Conservation (phyloP, 78 protist species). For the Corallochytrium limacisporum region DNA sequence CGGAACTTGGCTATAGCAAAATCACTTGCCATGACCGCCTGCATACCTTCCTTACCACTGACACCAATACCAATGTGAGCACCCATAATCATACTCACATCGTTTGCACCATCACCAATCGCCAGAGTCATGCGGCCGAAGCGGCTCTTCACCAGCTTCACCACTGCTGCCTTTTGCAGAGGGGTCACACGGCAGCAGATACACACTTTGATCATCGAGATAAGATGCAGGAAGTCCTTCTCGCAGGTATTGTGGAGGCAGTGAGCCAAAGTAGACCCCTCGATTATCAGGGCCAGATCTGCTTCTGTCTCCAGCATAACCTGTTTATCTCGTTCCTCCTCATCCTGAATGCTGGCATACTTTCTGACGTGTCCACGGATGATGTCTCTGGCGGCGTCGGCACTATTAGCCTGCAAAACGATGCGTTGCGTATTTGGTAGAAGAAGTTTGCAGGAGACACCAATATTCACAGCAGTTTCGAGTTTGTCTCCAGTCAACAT, state of each 20-base stretch:
- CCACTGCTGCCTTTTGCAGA: conserved; percentile 72
- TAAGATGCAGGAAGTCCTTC: background rate
- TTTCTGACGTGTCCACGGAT: background rate
- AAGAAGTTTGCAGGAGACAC: conserved; percentile 41
- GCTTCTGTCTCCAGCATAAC: too few relatives aligned
- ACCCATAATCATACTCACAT: conserved; percentile 75
- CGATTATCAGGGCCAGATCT: conserved; percentile 13
- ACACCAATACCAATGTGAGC: conserved; percentile 74
- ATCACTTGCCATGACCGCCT: conserved; percentile 76
- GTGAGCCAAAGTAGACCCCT: conserved; percentile 1
- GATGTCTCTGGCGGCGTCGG: background rate
- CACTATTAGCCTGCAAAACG: background rate
- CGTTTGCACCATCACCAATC: conserved; percentile 84
- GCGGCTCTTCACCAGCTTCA: conserved; percentile 27
- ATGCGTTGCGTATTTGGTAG: background rate
- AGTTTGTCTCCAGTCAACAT: conserved; percentile 95
- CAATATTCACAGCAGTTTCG: conserved; percentile 91
- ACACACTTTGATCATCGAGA: conserved; percentile 20
- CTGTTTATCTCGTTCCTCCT: background rate
- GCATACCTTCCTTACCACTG: conserved; percentile 72
- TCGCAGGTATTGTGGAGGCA: background rate
- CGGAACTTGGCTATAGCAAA: conserved; percentile 63
- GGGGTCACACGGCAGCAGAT: conserved; percentile 83
- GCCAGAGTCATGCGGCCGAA: conserved; percentile 34
- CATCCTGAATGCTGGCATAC: background rate